A percentile compares a stretch with the other conserved stretches of the same genome.
These are phyloP conservation scores for Fusarium sp. DNA, from an alignment of 2,329 filamentous ascomycete species.

Conservation along the genomic window DNA sequence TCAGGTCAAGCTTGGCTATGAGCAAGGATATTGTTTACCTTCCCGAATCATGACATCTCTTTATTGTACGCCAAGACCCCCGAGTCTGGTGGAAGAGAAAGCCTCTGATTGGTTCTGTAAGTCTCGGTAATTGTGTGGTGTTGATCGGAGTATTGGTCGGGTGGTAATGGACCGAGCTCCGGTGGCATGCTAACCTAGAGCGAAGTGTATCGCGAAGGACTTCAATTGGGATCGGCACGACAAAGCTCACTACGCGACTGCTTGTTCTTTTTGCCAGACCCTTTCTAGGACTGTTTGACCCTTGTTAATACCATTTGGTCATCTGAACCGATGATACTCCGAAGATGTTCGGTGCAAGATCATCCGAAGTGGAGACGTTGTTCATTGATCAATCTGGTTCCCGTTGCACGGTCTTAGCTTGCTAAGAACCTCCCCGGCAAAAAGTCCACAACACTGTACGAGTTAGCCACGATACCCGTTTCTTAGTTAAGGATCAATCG, in stretches of 20 bases:
- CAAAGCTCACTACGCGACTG: too few species aligned
- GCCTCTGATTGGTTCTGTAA: not conserved
- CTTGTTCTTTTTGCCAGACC: too few species aligned
- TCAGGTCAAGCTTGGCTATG: not conserved
- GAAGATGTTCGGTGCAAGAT: not conserved
- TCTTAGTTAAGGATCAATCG: too few species aligned
- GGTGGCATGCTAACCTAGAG: not conserved
- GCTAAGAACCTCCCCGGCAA: too few species aligned
- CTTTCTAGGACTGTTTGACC: too few species aligned
- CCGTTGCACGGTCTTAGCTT: too few species aligned
- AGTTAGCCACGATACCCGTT: too few species aligned
- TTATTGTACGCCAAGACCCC: too few species aligned
- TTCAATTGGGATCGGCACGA: not conserved
- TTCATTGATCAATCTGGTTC: too few species aligned
- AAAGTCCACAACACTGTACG: too few species aligned
- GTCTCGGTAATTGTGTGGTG: not conserved
- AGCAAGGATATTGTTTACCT: not conserved
- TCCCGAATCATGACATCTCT: not conserved
- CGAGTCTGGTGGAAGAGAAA: fast-evolving
- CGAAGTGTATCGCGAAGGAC: not conserved
- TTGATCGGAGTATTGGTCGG: not conserved
- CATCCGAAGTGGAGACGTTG: too few species aligned
- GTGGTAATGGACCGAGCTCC: constrained; percentile 1
- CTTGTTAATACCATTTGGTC: not conserved
- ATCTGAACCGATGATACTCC: not conserved